phyloP scores from a whole-genome alignment of 2,329 filamentous ascomycete genomes.

The Trichophyton mentagrophytes region DNA sequence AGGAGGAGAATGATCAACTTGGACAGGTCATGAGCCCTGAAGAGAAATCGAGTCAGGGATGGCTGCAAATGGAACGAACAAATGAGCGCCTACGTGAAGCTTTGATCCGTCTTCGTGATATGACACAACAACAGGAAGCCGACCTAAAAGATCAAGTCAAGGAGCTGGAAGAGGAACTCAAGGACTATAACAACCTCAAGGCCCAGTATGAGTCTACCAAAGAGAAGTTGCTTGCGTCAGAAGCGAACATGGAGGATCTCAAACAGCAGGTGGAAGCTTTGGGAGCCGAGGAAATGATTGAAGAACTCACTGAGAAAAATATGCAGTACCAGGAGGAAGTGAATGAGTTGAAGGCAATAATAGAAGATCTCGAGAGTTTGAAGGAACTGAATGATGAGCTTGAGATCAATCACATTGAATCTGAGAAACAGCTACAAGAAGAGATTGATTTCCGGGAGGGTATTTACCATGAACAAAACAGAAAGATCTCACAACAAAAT shows the following conservation, averaged over 20 bases:
- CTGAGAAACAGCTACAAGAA: conserved; percentile 86
- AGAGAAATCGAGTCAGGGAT: conserved; percentile 73
- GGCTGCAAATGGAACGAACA: conserved; percentile 80
- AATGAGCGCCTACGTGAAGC: conserved; percentile 82
- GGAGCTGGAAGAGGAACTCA: conserved; percentile 58
- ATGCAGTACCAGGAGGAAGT: conserved; percentile 71
- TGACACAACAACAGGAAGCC: conserved; percentile 72
- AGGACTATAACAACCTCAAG: conserved; percentile 54
- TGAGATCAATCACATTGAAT: conserved; percentile 82
- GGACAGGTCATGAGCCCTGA: conserved; percentile 76
- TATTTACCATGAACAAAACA: conserved; percentile 68
- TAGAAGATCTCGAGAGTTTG: conserved; percentile 77
- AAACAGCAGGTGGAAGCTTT: conserved; percentile 83
- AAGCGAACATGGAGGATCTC: conserved; percentile 69
- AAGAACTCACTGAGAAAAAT: conserved; percentile 79
- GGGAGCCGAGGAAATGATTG: conserved; percentile 85
- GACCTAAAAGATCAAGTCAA: conserved; percentile 66
- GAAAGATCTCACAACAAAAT: conserved; percentile 62
- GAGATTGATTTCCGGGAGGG: conserved; percentile 82
- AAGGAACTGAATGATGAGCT: conserved; percentile 92
- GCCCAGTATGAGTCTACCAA: conserved; percentile 57
- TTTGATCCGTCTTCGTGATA: conserved; percentile 68
- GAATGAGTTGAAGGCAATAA: conserved; percentile 64
- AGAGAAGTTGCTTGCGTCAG: conserved; percentile 58
- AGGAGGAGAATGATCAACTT: conserved; percentile 76